phyloP scores from a whole-genome alignment of 208 protist species.

The Trypanosoma cruzi region DNA sequence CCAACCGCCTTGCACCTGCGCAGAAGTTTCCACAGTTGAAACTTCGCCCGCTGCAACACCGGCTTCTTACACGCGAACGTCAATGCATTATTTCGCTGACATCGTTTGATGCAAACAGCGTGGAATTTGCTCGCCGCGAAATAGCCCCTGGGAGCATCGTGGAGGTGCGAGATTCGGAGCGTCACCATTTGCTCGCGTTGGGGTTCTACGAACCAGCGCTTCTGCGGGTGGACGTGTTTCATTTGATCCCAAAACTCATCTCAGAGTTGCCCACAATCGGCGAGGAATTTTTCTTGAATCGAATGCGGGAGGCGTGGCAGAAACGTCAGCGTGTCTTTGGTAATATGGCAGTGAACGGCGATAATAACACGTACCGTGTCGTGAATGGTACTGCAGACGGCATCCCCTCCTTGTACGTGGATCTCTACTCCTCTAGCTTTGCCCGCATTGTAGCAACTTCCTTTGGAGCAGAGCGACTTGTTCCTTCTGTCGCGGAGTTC shows the following conservation, averaged over 20 bases:
- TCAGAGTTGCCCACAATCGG: constrained; percentile 66
- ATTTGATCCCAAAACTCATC: constrained; percentile 45
- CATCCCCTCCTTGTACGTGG: constrained; percentile 78
- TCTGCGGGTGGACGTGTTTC: constrained; percentile 74
- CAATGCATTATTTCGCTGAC: constrained; percentile 51
- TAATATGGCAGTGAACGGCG: constrained; percentile 34
- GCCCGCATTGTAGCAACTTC: constrained; percentile 77
- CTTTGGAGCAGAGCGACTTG: constrained; percentile 64
- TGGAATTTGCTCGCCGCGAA: constrained; percentile 57
- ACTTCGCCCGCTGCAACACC: constrained; percentile 44
- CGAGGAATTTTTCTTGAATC: constrained; percentile 81
- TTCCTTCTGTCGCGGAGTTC: constrained; percentile 73
- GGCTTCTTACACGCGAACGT: constrained; percentile 48
- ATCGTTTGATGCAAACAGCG: constrained; percentile 55
- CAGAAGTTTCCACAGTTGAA: constrained; percentile 82
- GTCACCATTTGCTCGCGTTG: constrained; percentile 52
- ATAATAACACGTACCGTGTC: constrained; percentile 72
- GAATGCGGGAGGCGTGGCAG: constrained; percentile 62
- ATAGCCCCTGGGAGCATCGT: constrained; percentile 60
- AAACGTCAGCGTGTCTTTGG: constrained; percentile 52
- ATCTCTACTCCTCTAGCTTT: constrained; percentile 81
- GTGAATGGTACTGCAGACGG: constrained; percentile 79
- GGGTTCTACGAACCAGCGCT: constrained; percentile 82
- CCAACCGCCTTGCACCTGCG: constrained; percentile 51
- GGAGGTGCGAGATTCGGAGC: constrained; percentile 64